These are phyloP conservation scores for Neonectria faginata DNA, from an alignment of 2,329 filamentous ascomycete species.

Conservation along the genomic window DNA sequence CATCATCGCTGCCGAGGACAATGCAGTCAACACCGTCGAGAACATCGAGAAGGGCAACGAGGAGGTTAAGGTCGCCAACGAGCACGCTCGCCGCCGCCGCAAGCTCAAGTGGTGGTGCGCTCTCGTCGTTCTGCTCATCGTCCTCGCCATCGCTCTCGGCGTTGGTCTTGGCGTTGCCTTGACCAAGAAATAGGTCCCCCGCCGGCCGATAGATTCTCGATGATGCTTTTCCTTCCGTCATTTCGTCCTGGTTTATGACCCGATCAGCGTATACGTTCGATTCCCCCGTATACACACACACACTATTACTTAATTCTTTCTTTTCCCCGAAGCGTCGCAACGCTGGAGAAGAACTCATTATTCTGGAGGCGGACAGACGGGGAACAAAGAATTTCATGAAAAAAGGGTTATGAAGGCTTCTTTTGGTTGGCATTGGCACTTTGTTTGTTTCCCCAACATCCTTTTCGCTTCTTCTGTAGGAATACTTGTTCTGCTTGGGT, in stretches of 20 bases:
- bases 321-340: constrained; percentile 32
- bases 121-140: constrained; percentile 68
- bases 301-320: constrained; percentile 42
- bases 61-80: constrained; percentile 76
- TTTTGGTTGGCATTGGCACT: constrained; percentile 26
- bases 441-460: constrained; percentile 22
- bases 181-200: constrained; percentile 41
- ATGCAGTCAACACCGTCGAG: constrained; percentile 73
- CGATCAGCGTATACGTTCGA: constrained; percentile 34
- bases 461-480: constrained; percentile 38
- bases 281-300: constrained; percentile 30
- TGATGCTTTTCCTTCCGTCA: constrained; percentile 16
- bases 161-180: constrained; percentile 66
- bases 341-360: constrained; percentile 28
- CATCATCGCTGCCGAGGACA: constrained; percentile 71
- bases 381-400: constrained; percentile 31
- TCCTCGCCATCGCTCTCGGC: constrained; percentile 65
- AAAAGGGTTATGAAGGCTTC: constrained; percentile 33
- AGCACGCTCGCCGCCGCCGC: constrained; percentile 73
- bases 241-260: constrained; percentile 17
- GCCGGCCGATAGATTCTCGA: constrained; percentile 41
- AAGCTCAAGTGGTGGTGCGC: constrained; percentile 88
- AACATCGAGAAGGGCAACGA: constrained; percentile 77
- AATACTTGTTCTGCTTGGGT: constrained; percentile 31
- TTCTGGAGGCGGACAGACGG: constrained; percentile 27